Evolutionary conservation across 495 filamentous ascomycete genomes (phyloP), one percentile per base, ranked within the genome.

Genomic region (Aspergillus heteromorphus): DNA sequence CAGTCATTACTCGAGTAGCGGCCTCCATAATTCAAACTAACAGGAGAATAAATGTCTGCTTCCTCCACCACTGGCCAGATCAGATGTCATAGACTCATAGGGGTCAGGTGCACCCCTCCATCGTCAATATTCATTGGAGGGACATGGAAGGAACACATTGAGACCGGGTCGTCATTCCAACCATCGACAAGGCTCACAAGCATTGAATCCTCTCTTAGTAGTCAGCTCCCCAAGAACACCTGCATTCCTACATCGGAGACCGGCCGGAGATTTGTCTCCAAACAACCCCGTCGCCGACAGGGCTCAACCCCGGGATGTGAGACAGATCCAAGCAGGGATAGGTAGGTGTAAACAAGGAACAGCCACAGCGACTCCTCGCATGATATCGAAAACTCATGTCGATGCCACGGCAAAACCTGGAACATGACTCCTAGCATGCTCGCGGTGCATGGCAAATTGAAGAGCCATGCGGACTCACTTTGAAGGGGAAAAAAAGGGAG

Each of bases 161-260:
- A 38, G 34, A n/a, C 34, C 34, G 31, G 23, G 34, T 23, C n/a
- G 14, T 20, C 43, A 47, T 47, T 47, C 43, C 43, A 47, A 47
- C 21, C 43, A n/a, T 16, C 21, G 27, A 47, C 42, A 8, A 43
- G 41, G n/a, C n/a, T n/a, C n/a, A 47, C 19, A 41, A 17, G 16
- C n/a, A 17, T 2, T 41, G n/a, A 16, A 19, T 2, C 40, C 6
- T 17, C 19, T 41, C n/a, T 19, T 8, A 19, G 21, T 21, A 18
- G 3, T 14, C 36, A 3, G 19, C 18, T 7, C 20, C 20, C 40
- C 40, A 43, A 27, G 23, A 27, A 7, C 34, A 38, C 34, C 34
- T 5, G 31, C 40, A 48, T 38, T 55, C 45, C 53, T 55, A 49
- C 20, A 55, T 49, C 53, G 45, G 53, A 49, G 34, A 18, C 16